Evolutionary conservation across 257 asterid genomes (phyloP).

Genomic region (Handroanthus guayacan): DNA sequence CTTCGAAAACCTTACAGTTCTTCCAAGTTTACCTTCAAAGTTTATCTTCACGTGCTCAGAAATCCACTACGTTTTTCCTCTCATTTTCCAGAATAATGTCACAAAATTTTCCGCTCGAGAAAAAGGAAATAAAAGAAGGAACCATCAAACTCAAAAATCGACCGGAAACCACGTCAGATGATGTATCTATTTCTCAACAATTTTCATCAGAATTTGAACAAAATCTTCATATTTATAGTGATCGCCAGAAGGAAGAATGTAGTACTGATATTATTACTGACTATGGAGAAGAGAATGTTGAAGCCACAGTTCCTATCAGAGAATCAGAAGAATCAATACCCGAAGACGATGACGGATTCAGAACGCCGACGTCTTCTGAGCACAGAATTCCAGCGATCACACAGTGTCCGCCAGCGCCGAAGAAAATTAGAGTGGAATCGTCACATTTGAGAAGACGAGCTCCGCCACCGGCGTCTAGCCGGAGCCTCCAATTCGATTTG

Average conservation of each 20-base stretch:
- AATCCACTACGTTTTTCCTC: too few relatives aligned
- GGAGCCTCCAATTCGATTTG: slow-evolving; percentile 39
- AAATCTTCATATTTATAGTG: neutral
- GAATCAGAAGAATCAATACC: slow-evolving; percentile 25
- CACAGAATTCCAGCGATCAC: slow-evolving; percentile 54
- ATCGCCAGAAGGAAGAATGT: slow-evolving; percentile 2
- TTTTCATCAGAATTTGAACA: slow-evolving; percentile 8
- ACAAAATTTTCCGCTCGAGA: slow-evolving; percentile 5
- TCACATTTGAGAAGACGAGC: slow-evolving; percentile 36
- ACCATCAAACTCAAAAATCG: neutral
- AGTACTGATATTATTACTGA: neutral
- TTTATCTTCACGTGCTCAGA: too few relatives aligned
- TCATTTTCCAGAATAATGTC: neutral
- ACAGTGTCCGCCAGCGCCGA: slow-evolving; percentile 77
- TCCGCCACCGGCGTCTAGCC: slow-evolving; percentile 33
- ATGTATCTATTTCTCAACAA: slow-evolving; percentile 9
- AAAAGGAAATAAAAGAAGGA: neutral
- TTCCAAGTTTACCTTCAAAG: too few relatives aligned
- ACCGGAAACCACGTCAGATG: slow-evolving; percentile 13
- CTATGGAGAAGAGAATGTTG: neutral
- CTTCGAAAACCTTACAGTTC: too few relatives aligned
- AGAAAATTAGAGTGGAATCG: slow-evolving; percentile 35
- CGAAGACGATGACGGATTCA: slow-evolving; percentile 55
- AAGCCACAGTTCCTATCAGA: slow-evolving; percentile 5
- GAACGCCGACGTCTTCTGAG: slow-evolving; percentile 61